A percentile compares a stretch with the other conserved stretches of the same genome.
Evolutionary conservation across 2,329 filamentous ascomycete species (phyloP).

Genomic region (Tolypocladium endophyticum): DNA sequence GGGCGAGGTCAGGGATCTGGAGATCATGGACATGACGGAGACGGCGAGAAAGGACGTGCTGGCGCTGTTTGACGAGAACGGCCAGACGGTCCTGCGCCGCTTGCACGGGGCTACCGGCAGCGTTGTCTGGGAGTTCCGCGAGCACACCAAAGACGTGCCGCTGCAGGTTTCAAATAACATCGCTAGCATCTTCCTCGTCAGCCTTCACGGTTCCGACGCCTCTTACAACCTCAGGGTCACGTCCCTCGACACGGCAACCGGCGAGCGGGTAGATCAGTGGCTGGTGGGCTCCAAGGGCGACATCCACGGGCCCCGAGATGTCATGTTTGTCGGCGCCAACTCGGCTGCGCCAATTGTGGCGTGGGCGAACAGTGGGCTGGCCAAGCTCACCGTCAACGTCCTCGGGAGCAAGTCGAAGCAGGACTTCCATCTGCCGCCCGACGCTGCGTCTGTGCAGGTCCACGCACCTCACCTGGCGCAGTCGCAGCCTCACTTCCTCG

Average conservation of each 20-base stretch:
- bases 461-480: constrained; percentile 65
- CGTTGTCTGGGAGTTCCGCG: constrained; percentile 69
- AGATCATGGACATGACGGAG: constrained; percentile 64
- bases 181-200: constrained; percentile 64
- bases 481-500: constrained; percentile 71
- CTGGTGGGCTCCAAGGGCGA: constrained; percentile 65
- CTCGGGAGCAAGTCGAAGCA: constrained; percentile 50
- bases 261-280: constrained; percentile 61
- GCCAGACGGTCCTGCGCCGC: constrained; percentile 52
- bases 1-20: constrained; percentile 56
- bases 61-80: constrained; percentile 52
- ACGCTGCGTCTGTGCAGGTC: constrained; percentile 45
- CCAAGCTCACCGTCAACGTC: constrained; percentile 61
- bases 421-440: constrained; percentile 38
- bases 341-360: constrained; percentile 64
- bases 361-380: constrained; percentile 56
- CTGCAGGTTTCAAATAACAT: constrained; percentile 65
- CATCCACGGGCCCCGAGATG: constrained; percentile 50
- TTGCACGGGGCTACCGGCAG: constrained; percentile 63
- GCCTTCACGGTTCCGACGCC: constrained; percentile 57
- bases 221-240: constrained; percentile 70
- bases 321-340: constrained; percentile 67
- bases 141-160: constrained; percentile 57
- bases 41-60: constrained; percentile 58
- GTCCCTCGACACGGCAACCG: constrained; percentile 61